Base-by-base conservation (phyloP, 2,329 filamentous ascomycete genomes). In the Paramyrothecium sp. region DNA sequence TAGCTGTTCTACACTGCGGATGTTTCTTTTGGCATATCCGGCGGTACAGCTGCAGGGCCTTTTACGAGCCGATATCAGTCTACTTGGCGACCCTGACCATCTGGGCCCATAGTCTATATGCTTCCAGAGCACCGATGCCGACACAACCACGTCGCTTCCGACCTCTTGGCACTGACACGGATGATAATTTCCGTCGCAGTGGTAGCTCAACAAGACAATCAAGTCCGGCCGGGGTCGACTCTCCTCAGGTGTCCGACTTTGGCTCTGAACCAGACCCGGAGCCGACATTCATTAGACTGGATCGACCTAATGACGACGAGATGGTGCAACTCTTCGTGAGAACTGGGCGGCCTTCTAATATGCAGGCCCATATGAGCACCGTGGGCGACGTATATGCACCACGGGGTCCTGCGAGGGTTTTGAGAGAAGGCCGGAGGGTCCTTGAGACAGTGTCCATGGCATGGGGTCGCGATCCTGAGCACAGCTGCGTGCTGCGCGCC, bases 261-360 rank as follows among this genome's bases (percentile, higher is more conserved):
- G 38, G 48, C 30, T 21, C 52, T n/a, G 56, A 56, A 13, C 46
- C 57, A 3, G 54, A 54, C 22, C 55, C 57, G 12, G 58, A 62
- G 12, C 74, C 77, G 0, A 73, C 68, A 0, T 78, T 80, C 10
- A 81, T 85, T 41, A 76, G 80, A 19, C 70, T 86, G 0, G 83
- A 86, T 56, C 73, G 82, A 11, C 83, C 83, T 0, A 77, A 77
- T 2, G 81, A 85, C 59, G 83, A 86, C 63, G 82, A 85, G 61
- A 73, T 85, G 52, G 81, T 84, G 1, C 83, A 86, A 61, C 67
- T 79, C 2, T 86, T 82, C 64, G 81, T 86, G 1, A 71, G 77
- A 12, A 71, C 76, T 17, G 83, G 82, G 0, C 56, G 61, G 0
- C 59, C 60, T 7, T 56, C 59, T 2, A 70, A 63, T 3, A 83